These are phyloP conservation scores for Diplocarpon mali DNA, from an alignment of 2,329 filamentous ascomycete genomes.

Conservation along the genomic window DNA sequence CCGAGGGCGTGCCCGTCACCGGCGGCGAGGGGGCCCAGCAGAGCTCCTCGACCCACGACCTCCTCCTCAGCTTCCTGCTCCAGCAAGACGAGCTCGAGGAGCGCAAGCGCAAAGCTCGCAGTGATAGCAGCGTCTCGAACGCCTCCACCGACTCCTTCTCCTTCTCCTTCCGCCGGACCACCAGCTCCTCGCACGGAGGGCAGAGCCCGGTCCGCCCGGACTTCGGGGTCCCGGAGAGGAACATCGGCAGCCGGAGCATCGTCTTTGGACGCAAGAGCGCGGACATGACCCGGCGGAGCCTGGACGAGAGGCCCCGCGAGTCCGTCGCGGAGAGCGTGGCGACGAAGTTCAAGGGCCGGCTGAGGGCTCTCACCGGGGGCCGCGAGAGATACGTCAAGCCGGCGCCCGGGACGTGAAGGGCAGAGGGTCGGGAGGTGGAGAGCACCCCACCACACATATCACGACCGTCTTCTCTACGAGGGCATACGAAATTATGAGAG, in stretches of 20 bases:
- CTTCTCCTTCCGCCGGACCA: neutral
- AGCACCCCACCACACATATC: too few relatives aligned
- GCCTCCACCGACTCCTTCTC: constrained; percentile 7
- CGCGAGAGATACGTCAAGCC: constrained; percentile 13
- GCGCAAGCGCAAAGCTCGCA: constrained; percentile 1
- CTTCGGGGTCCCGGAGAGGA: constrained; percentile 1
- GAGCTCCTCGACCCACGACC: neutral
- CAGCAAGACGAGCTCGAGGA: constrained; percentile 17
- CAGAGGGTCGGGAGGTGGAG: neutral
- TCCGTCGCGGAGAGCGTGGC: constrained; percentile 7
- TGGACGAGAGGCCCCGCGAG: constrained; percentile 11
- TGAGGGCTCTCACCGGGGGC: constrained; percentile 17
- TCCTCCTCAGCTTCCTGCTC: constrained; percentile 8
- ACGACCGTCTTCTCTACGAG: too few relatives aligned
- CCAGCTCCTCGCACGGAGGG: neutral
- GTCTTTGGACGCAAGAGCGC: constrained; percentile 8
- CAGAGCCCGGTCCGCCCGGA: neutral
- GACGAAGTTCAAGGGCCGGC: constrained; percentile 15
- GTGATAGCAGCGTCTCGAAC: constrained; percentile 9
- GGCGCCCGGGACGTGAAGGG: constrained; percentile 15
- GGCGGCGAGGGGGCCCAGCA: constrained; percentile 3
- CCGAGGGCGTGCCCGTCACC: constrained; percentile 6
- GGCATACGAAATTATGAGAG: too few relatives aligned
- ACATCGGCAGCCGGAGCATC: constrained; percentile 8
- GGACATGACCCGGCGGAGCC: constrained; percentile 4